Base-by-base conservation (phyloP, 805 yeast species). In the Brettanomyces nanus region DNA sequence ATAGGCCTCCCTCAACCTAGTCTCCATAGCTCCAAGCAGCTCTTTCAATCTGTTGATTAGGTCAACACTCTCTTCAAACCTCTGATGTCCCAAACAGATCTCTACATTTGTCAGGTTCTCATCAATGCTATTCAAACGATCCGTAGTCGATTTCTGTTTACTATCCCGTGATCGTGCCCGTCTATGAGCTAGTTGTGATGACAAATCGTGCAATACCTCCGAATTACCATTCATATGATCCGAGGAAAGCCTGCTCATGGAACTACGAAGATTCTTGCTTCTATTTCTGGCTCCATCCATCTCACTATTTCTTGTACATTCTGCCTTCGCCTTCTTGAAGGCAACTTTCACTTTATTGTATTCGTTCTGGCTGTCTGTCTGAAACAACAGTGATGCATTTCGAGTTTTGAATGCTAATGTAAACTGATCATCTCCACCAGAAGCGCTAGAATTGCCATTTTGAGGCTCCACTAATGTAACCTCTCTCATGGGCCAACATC, bases 401-500 rank as follows among this genome's bases (percentile, higher is more conserved):
- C 38, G 41, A 5, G 46, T 38, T 26, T 41, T 47, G 26, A 54
- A 36, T 3, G 47, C 42, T 9, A 53, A 11, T 2, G 53, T 36
- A 13, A 44, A 46, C 2, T 48, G 51, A 11, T 31, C 7, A 19
- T 40, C 41, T 6, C 22, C 10, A 23, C 11, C 27, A 5, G 17
- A 29, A n/a, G 38, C 40, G 2, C 28, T 13, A 4, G 37, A 19
- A 6, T 38, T 45, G 20, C 35, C 31, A n/a, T 36, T 18, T 4
- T 19, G 30, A 14, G 38, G 11, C 4, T 26, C 62, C 9, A 58
- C 45, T 19, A 79, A 54, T 15, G 63, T 63, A 7, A 81, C 73
- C 28, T 80, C 85, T 31, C 73, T 64, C 23, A 87, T 59, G 3
- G 89, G 82, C 81, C 89, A 80, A 58, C 90, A 83, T 47, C 82